phyloP scores from a whole-genome alignment of 2,329 filamentous ascomycete species.

The Ceratocystis diversiconidia region DNA sequence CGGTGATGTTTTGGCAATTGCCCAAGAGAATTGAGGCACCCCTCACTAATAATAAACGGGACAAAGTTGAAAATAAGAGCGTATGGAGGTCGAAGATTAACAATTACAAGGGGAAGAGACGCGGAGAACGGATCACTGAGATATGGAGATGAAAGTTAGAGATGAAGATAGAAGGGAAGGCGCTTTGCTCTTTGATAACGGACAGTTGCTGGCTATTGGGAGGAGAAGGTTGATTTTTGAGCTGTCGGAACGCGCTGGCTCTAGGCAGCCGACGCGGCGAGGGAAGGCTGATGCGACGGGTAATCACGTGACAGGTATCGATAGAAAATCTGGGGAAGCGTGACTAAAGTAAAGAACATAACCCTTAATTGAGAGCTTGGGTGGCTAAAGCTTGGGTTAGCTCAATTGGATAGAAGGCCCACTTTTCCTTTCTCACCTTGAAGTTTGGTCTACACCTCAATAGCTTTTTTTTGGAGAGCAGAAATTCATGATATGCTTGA shows the following conservation, averaged over 20 bases:
- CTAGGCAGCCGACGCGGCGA: constrained; percentile 12
- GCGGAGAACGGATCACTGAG: not conserved
- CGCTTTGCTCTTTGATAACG: not conserved
- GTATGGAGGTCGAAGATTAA: not conserved
- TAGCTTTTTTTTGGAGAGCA: not conserved
- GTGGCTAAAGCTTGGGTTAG: not conserved
- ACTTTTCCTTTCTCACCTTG: too few species aligned
- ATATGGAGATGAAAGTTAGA: not conserved
- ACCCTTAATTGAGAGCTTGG: too few species aligned
- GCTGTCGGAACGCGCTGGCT: not conserved
- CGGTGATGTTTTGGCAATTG: not conserved
- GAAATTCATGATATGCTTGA: not conserved
- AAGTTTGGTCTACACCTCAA: too few species aligned
- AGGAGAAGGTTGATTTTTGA: not conserved
- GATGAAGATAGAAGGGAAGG: not conserved
- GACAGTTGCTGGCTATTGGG: not conserved
- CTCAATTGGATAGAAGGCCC: too few species aligned
- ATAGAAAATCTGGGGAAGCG: not conserved
- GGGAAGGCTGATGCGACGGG: not conserved
- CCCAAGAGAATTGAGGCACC: not conserved
- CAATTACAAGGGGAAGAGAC: not conserved
- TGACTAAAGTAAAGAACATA: too few species aligned
- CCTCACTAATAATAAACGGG: not conserved
- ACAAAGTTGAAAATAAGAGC: not conserved
- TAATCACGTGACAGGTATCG: constrained; percentile 8